These are phyloP conservation scores for Sophora flavescens DNA, from an alignment of 306 rosid species.

Conservation along the genomic window DNA sequence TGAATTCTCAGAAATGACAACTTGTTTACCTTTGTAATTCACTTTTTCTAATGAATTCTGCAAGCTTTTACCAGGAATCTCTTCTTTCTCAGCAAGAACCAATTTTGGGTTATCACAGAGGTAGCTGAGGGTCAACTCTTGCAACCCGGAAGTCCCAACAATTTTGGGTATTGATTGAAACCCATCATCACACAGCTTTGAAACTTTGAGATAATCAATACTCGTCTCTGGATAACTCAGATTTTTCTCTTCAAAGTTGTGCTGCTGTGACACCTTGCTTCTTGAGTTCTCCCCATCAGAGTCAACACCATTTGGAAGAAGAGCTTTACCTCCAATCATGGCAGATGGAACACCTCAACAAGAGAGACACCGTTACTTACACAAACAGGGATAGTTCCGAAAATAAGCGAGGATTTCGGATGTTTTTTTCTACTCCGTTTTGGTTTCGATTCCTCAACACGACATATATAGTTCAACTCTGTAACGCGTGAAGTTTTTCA, in stretches of 20 bases:
- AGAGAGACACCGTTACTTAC: not conserved
- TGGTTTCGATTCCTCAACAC: constrained; percentile 47
- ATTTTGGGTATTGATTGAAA: constrained; percentile 47
- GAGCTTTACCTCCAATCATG: constrained; percentile 70
- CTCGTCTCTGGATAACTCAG: constrained; percentile 50
- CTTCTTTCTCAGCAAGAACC: constrained; percentile 62
- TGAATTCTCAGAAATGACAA: constrained; percentile 55
- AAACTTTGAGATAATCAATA: constrained; percentile 48
- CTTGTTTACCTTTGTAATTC: constrained; percentile 62
- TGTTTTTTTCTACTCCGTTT: not conserved
- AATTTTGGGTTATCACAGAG: constrained; percentile 73
- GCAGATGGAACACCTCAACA: constrained; percentile 14
- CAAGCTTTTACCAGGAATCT: constrained; percentile 49
- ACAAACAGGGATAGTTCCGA: constrained; percentile 40
- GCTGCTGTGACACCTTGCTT: constrained; percentile 57
- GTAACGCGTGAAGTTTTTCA: constrained; percentile 50
- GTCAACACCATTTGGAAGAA: constrained; percentile 52
- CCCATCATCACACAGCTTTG: constrained; percentile 25
- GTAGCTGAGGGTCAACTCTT: constrained; percentile 83
- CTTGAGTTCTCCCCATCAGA: constrained; percentile 73
- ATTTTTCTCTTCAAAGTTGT: constrained; percentile 49
- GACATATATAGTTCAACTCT: constrained; percentile 14
- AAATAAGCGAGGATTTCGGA: constrained; percentile 46
- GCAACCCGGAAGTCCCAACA: constrained; percentile 51
- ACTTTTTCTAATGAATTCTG: constrained; percentile 53